Evolutionary conservation across 192 early-diverging fungal species (phyloP).

Genomic region (Mortierella antarctica): DNA sequence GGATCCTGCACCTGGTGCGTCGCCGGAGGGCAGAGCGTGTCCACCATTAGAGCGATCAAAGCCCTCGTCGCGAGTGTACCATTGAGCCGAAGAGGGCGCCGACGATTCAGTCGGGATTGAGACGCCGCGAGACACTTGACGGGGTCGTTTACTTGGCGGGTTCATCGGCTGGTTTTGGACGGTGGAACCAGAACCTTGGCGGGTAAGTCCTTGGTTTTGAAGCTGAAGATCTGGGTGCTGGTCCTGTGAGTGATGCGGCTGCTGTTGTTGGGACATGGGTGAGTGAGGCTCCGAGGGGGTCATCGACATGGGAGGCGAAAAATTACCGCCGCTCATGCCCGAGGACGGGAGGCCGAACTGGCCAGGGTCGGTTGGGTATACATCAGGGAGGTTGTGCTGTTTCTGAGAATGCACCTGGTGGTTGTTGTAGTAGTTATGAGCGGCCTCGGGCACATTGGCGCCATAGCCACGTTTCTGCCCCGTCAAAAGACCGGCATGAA

Average conservation of each 20-base stretch:
- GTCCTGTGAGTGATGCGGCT: conserved; percentile 22
- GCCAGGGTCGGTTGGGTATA: conserved; percentile 14
- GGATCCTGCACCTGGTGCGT: conserved; percentile 6
- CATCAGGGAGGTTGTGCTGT: conserved; percentile 8
- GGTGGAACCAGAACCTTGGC: conserved; percentile 9
- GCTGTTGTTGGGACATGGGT: conserved; percentile 37
- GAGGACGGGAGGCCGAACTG: conserved; percentile 18
- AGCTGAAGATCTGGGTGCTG: conserved; percentile 22
- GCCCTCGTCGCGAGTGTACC: conserved; percentile 15
- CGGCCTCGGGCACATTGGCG: conserved; percentile 8
- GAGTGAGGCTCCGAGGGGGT: conserved; percentile 36
- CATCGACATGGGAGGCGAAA: conserved; percentile 41
- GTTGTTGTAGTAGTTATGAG: conserved; percentile 14
- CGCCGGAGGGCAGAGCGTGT: conserved; percentile 19
- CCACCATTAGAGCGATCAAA: conserved; percentile 13
- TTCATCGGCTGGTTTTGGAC: conserved; percentile 24
- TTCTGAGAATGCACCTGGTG: conserved; percentile 21
- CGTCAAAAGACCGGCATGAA: conserved; percentile 17
- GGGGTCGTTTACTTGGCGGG: conserved; percentile 33
- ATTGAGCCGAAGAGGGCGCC: conserved; percentile 11
- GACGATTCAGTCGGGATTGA: conserved; percentile 12
- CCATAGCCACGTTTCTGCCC: conserved; percentile 34
- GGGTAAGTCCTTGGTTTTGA: background rate
- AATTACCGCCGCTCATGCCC: conserved; percentile 26
- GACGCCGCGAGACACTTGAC: conserved; percentile 20